Evolutionary conservation across 495 filamentous ascomycete species (phyloP), one percentile per base, ranked within the genome.

Genomic region (Haplographium delicatum): DNA sequence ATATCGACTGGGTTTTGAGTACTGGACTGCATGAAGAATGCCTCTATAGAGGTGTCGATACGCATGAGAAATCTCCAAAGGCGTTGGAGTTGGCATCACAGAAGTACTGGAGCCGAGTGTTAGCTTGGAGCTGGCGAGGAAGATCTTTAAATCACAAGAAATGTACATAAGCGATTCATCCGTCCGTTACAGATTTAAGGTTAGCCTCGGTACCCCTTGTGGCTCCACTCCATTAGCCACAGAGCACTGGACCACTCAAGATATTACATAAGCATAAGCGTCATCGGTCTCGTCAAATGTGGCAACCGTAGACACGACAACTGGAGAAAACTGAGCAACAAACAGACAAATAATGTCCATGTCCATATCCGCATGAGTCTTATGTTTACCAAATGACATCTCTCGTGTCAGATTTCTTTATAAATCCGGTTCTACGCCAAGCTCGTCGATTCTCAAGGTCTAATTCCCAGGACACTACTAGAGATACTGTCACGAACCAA

Each of bases 41-140:
- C 79, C 77, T 35, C 85, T 82, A 57, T 85, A 86, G 31, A 98
- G 74, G 28, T 80, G 71, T 47, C 93, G 84, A 68, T 98, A 98
- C 34, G 89, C 82, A 60, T 80, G 72, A 34, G 88, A 57, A 39
- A 96, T 63, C 11, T 80, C 67, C 22, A 58, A 24, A 26, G 42
- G 16, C 30, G 10, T 57, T 30, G 50, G 50, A 27, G 15, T 15
- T 13, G 47, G 39, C 50, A 54, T 57, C 10, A 11, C 25, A 13
- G 27, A 15, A 27, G 15, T 27, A n/a, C 33, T n/a, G 11, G 11
- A 35, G 11, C 33, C n/a, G n/a, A n/a, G n/a, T n/a, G n/a, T n/a
- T n/a, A n/a, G n/a, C n/a, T n/a, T n/a, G n/a, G n/a, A n/a, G n/a
- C n/a, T n/a, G n/a, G n/a, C n/a, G n/a, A n/a, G n/a, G n/a, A n/a